Evolutionary conservation across 1,284 basidiomycete genomes (phyloP).

Genomic region (Apiotrichum mycotoxinovorans): DNA sequence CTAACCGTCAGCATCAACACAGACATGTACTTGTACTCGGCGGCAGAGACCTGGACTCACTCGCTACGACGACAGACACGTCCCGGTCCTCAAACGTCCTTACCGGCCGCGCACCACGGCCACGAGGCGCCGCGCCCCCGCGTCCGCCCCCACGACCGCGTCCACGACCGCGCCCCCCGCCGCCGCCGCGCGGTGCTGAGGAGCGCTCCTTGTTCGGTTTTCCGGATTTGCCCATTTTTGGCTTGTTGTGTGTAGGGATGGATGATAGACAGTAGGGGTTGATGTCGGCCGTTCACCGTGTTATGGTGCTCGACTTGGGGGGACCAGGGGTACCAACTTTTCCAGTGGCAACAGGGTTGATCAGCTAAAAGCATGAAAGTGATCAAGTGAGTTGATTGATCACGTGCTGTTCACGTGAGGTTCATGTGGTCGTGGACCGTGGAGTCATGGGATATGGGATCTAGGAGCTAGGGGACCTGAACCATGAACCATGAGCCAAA

Average conservation of each 20-base stretch:
- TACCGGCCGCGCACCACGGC: background rate
- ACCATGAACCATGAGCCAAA: no score
- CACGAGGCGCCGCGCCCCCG: conserved; percentile 5
- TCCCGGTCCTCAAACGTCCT: conserved; percentile 5
- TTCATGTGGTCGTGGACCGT: no score
- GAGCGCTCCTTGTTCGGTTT: conserved; percentile 17
- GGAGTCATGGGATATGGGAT: no score
- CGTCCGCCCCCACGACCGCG: conserved; percentile 4
- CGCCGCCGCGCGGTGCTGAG: conserved; percentile 5
- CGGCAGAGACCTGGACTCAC: conserved; percentile 2
- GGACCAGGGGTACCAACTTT: background rate
- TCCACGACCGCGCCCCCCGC: conserved; percentile 14
- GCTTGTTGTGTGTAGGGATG: background rate
- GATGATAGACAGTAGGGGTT: background rate
- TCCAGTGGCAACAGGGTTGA: background rate
- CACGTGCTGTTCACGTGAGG: no score
- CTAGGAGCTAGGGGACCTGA: no score
- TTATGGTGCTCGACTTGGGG: background rate
- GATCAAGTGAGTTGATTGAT: no score
- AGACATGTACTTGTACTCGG: background rate
- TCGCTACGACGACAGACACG: conserved; percentile 7
- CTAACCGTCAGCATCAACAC: background rate
- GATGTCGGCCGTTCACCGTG: no score
- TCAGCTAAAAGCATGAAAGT: no score
- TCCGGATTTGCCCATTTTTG: conserved; percentile 22